phyloP scores from a whole-genome alignment of 768 basidiomycete genomes.

The Lactifluus hygrophoroides region DNA sequence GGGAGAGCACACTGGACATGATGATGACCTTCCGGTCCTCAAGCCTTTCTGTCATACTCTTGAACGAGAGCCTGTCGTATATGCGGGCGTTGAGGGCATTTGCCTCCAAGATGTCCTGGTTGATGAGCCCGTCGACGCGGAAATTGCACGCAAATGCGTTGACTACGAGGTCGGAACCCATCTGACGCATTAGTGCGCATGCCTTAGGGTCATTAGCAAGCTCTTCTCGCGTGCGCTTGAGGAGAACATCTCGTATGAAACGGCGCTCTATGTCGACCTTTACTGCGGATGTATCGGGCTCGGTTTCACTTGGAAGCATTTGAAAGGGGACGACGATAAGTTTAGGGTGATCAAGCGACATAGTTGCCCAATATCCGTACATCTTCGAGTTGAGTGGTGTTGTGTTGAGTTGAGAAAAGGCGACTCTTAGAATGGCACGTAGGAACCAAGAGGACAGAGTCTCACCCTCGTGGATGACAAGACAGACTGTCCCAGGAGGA shows the following conservation, averaged over 20 bases:
- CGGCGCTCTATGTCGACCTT: constrained; percentile 24
- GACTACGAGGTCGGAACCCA: constrained; percentile 33
- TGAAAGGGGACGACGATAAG: constrained; percentile 37
- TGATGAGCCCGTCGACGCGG: constrained; percentile 27
- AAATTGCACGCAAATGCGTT: constrained; percentile 40
- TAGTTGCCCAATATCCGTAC: constrained; percentile 34
- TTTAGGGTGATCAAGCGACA: constrained; percentile 27
- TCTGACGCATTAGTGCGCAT: constrained; percentile 9
- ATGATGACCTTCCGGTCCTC: constrained; percentile 22
- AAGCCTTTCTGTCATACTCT: constrained; percentile 24
- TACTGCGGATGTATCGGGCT: constrained; percentile 4
- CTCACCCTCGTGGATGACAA: constrained; percentile 32
- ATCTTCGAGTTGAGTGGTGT: too few relatives aligned
- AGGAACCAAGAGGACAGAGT: not conserved
- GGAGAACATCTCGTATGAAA: constrained; percentile 16
- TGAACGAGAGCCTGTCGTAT: constrained; percentile 31
- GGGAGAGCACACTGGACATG: constrained; percentile 28
- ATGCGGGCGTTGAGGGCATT: constrained; percentile 35
- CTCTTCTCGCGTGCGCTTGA: constrained; percentile 9
- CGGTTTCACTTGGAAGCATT: constrained; percentile 29
- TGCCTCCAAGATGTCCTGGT: constrained; percentile 34
- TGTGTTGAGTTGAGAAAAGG: too few relatives aligned
- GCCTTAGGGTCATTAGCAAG: constrained; percentile 14
- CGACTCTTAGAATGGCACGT: not conserved
- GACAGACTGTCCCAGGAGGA: constrained; percentile 32